Evolutionary conservation across 176 grass and related monocot genomes (phyloP).

Genomic region (Cenchrus americanus): DNA sequence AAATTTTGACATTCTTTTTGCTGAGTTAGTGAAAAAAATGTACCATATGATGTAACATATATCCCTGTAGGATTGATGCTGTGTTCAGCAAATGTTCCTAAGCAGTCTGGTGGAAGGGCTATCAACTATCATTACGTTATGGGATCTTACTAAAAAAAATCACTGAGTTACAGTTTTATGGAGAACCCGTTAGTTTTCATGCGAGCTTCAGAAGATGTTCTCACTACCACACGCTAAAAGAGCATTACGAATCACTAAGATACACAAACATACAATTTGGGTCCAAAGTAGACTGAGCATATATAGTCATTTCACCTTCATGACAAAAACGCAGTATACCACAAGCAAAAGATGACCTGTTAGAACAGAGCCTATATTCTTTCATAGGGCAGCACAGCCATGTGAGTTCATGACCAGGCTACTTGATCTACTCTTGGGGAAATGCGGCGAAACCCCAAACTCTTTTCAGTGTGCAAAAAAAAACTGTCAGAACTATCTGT

Average conservation of each 20-base stretch:
- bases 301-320: conserved; percentile 40
- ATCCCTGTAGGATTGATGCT: background rate
- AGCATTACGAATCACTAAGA: background rate
- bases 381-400: conserved; percentile 43
- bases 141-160: background rate
- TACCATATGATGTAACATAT: background rate
- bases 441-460: conserved; percentile 35
- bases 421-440: conserved; percentile 34
- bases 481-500: conserved; percentile 58
- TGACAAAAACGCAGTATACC: conserved; percentile 6
- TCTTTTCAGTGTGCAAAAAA: conserved; percentile 56
- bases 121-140: background rate
- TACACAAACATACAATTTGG: background rate
- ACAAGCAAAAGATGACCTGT: conserved; percentile 42
- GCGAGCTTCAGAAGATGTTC: background rate
- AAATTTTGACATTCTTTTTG: conserved; percentile 52
- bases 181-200: background rate
- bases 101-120: background rate
- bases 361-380: conserved; percentile 37
- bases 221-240: background rate
- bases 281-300: background rate
- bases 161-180: background rate
- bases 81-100: background rate
- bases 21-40: background rate
- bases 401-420: conserved; percentile 33